Evolutionary conservation across 108 stramenopile genomes (phyloP), one percentile per base, ranked within the genome.

Genomic region (Cyclotella cryptica): DNA sequence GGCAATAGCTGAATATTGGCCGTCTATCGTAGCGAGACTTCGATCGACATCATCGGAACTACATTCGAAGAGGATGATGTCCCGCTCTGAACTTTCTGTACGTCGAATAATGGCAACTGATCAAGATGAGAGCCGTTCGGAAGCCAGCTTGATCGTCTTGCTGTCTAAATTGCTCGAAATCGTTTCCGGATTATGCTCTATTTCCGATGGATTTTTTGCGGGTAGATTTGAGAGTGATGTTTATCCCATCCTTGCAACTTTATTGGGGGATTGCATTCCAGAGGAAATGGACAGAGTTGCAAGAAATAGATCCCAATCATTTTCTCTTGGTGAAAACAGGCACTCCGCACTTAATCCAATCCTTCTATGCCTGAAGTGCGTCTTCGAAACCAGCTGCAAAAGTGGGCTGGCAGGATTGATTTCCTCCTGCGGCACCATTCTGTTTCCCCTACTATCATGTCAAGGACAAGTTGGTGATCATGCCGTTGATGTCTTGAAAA

Each of bases 1-100:
- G 41, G 72, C 80, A 19, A 81, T 85, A 41, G 72, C 72, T 17
- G 77, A 82, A 61, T 69, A 78, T n/a, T 85, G 85, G 85, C 85
- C 85, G 10, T 57, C 85, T 0, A 74, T 85, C 24, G 28, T 79
- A 6, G 57, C 72, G 22, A 66, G 78, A 68, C 79, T 84, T 39
- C 57, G 68, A 57, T 63, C 68, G 26, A 54, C 69, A 27, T 74
- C 80, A 39, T 43, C 73, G 18, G 7, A 44, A 5, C 62, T 74
- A 18, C 18, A n/a, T 22, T 69, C 62, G 26, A 21, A 24, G 39
- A 81, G 54, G 61, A 74, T 43, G 21, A n/a, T 70, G 18, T 64
- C 73, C 19, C 60, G 69, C 14, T 52, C 73, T 30, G 59, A 70
- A 5, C 73, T 65, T 44, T 74, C 80, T 35, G 54, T 81, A 47